Evolutionary conservation across 495 filamentous ascomycete species (phyloP).

Genomic region (Hypoxylon subgilvum): DNA sequence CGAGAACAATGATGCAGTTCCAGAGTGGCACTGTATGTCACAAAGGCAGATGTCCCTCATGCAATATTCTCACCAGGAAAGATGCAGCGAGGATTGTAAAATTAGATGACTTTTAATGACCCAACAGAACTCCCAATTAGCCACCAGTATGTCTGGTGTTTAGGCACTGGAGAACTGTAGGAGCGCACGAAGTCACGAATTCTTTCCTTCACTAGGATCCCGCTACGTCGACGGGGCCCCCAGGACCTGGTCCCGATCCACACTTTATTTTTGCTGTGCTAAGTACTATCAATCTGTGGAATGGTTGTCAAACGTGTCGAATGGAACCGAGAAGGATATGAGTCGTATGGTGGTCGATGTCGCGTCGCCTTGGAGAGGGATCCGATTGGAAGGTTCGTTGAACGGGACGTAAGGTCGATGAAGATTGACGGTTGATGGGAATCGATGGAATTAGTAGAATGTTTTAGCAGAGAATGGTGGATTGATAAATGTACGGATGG

Average conservation of each 20-base stretch:
- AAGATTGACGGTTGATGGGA: no score
- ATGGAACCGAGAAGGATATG: not conserved
- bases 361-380: constrained; percentile 1
- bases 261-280: constrained; percentile 20
- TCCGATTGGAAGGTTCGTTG: not conserved
- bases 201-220: no score
- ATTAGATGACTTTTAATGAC: constrained; percentile 28
- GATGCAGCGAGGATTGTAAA: constrained; percentile 36
- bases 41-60: constrained; percentile 35
- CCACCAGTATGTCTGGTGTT: constrained; percentile 20
- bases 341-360: constrained; percentile 7
- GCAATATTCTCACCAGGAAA: constrained; percentile 36
- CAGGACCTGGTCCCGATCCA: constrained; percentile 7
- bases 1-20: constrained; percentile 23
- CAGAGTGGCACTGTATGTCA: constrained; percentile 28
- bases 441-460: no score
- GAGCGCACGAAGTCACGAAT: constrained; percentile 31
- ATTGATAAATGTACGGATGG: no score
- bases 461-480: no score
- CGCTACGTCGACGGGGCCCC: constrained; percentile 23
- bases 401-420: no score
- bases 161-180: constrained; percentile 26
- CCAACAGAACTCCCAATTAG: constrained; percentile 27
- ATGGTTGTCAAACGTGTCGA: not conserved
- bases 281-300: constrained; percentile 25